Conservation (phyloP, 768 basidiomycete genomes). For the Sarcodon aspratus region DNA sequence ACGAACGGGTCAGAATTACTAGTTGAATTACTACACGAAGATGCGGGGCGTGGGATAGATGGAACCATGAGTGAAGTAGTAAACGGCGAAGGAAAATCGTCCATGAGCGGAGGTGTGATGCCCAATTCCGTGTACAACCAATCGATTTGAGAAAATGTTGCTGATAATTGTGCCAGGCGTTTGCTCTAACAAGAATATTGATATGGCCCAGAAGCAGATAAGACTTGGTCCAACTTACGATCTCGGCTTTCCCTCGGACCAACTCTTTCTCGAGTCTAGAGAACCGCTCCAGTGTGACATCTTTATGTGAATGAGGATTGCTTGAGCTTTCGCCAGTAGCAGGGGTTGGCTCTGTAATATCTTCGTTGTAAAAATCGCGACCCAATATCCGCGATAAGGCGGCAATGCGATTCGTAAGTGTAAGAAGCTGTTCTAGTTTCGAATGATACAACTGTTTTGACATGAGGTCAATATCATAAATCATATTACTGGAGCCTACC, state of each 20-base stretch:
- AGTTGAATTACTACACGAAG: slow-evolving; percentile 17
- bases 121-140: slow-evolving; percentile 80
- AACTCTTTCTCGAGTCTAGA: slow-evolving; percentile 75
- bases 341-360: slow-evolving; percentile 37
- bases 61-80: slow-evolving; percentile 19
- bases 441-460: slow-evolving; percentile 52
- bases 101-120: slow-evolving; percentile 45
- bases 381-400: slow-evolving; percentile 51
- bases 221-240: slow-evolving; percentile 35
- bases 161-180: slow-evolving; percentile 52
- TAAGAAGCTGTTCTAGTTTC: slow-evolving; percentile 64
- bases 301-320: slow-evolving; percentile 33
- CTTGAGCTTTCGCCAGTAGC: slow-evolving; percentile 32
- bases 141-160: slow-evolving; percentile 64
- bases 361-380: slow-evolving; percentile 41
- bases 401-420: slow-evolving; percentile 56
- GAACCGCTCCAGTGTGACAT: slow-evolving; percentile 77
- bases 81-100: slow-evolving; percentile 26
- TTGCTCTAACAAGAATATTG: slow-evolving; percentile 33
- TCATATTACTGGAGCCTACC: slow-evolving; percentile 29
- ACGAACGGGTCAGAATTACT: slow-evolving; percentile 24
- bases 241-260: slow-evolving; percentile 76
- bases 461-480: not conserved
- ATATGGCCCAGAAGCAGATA: not conserved
- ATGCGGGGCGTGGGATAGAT: slow-evolving; percentile 18